A percentile compares a stretch with the other conserved stretches of the same genome.
Evolutionary conservation across 176 grass and related monocot species (phyloP).

Genomic region (Musa itinerans): DNA sequence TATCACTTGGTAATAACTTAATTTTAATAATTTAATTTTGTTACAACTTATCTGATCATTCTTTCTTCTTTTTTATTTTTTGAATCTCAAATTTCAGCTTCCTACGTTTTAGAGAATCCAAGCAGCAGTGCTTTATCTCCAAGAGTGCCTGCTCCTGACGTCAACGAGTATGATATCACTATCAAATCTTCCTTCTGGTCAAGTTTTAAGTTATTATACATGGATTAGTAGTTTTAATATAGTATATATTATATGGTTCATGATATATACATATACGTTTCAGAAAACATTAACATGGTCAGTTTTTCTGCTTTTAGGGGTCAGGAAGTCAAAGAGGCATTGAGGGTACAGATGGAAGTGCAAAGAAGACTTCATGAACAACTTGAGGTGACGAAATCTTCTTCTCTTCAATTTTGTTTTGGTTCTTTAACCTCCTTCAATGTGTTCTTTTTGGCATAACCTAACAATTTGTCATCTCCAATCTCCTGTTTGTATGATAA

Average conservation of each 20-base stretch:
- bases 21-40: neutral
- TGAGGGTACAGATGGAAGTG: slow-evolving; percentile 42
- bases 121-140: slow-evolving; percentile 69
- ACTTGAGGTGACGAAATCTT: slow-evolving; percentile 24
- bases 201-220: neutral
- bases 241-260: neutral
- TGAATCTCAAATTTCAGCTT: slow-evolving; percentile 35
- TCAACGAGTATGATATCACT: slow-evolving; percentile 61
- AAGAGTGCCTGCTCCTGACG: slow-evolving; percentile 62
- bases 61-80: neutral
- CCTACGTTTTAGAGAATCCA: slow-evolving; percentile 75
- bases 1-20: neutral
- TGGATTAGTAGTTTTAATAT: neutral
- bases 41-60: no score
- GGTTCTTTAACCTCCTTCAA: neutral
- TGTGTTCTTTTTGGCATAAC: neutral
- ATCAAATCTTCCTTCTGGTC: neutral
- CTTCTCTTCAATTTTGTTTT: neutral
- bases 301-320: slow-evolving; percentile 34
- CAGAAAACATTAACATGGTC: slow-evolving; percentile 17
- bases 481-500: neutral
- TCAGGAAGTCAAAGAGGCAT: slow-evolving; percentile 63
- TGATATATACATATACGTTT: neutral
- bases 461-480: neutral
- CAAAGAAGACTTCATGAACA: slow-evolving; percentile 47